Evolutionary conservation across 768 basidiomycete genomes (phyloP), one percentile per base, ranked within the genome.

Genomic region (Serendipita vermifera): DNA sequence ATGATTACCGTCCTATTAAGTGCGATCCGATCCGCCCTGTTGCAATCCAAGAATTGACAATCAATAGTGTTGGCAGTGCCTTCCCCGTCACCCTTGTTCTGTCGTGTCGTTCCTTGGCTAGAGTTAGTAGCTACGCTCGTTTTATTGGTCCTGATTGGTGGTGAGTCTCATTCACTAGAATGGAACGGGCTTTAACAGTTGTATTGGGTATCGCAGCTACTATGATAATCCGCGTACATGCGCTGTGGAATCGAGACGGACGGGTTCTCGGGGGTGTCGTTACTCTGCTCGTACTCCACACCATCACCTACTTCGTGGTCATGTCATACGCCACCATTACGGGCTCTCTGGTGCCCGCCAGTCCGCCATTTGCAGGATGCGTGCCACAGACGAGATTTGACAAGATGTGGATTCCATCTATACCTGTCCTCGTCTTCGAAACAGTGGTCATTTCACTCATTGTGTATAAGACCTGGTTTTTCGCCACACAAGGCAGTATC

Each of bases 161-260:
- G n/a, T n/a, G n/a, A n/a, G n/a, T n/a, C n/a, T n/a, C n/a, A n/a
- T n/a, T n/a, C n/a, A n/a, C n/a, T n/a, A n/a, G n/a, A n/a, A n/a
- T n/a, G n/a, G n/a, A n/a, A n/a, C n/a, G n/a, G n/a, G n/a, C n/a
- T n/a, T n/a, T n/a, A n/a, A n/a, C n/a, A n/a, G n/a, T n/a, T n/a
- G n/a, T n/a, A n/a, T n/a, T n/a, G n/a, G n/a, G n/a, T n/a, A n/a
- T n/a, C n/a, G n/a, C n/a, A n/a, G n/a, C n/a, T n/a, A n/a, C n/a
- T n/a, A n/a, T n/a, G n/a, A n/a, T n/a, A n/a, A n/a, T n/a, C 22
- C 46, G 46, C n/a, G 27, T 51, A 20, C 31, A 51, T 51, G 46
- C 46, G 3, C 46, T 51, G 9, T 51, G 46, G 46, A 51, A 51
- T n/a, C 46, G 46, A 7, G 24, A 20, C 5, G 2, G 46, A 26